Base-by-base conservation (phyloP, 225 moss, liverwort and hornwort species). In the Polytrichum commune region DNA sequence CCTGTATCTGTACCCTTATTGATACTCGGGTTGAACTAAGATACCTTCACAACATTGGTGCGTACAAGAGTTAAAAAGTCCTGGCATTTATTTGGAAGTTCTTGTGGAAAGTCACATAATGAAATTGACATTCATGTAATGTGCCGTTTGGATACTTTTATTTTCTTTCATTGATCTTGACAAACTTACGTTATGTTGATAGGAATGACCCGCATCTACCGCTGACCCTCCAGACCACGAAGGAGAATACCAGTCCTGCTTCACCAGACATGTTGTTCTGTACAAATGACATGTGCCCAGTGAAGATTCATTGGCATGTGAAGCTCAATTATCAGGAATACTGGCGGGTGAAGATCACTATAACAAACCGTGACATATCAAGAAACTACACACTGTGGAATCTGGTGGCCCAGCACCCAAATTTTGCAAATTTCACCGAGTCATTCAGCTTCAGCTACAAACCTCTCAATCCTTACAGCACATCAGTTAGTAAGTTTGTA, bases 401-500 rank as follows among this genome's bases (percentile, higher is more conserved):
- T 61, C 9, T 89, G 81, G 89, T 62, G 64, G 81, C 54, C 35
- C 75, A 76, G 81, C 89, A 89, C 69, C 86, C 86, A 20, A 89
- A 89, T 65, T 89, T 89, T 6, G 69, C 72, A 27, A 89, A 86
- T 68, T 86, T 89, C 73, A 86, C 82, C 13, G 81, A 86, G 68
- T 69, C 86, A n/a, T 89, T 86, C 81, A 89, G 89, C 69, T 89
- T 89, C 81, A 84, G 81, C 77, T 89, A 89, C 79, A 81, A 53
- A 29, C 79, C 83, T 1, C 29, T 86, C 4, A 79, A 83, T 38
- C 81, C 84, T 27, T 89, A 76, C 57, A 79, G 86, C 19, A 53
- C 53, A 6, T 0, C 0, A 0, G 19, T 70, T 5, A 89, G 85
- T 85, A 74, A 81, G 89, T 29, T 28, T 28, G 30, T 58, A 9